Evolutionary conservation across 169 alveolate genomes (phyloP), one percentile per base, ranked within the genome.

Genomic region (Fabrea salina): DNA sequence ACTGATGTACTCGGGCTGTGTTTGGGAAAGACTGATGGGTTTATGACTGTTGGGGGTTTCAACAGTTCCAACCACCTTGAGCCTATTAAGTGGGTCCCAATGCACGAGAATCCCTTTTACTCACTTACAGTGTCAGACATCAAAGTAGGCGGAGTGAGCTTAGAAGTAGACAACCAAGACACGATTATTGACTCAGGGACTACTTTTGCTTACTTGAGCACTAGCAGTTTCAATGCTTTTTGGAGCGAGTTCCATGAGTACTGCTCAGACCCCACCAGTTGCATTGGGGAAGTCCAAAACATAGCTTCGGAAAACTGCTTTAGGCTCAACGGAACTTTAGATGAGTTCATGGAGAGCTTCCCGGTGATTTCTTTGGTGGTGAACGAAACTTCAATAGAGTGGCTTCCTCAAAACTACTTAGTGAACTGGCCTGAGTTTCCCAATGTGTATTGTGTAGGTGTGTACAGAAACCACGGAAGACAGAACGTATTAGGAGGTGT

Each of bases 151-250:
- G 81, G 70, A 30, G 25, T 41, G 27, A 50, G 76, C 30, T 7
- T 82, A 22, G 59, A 59, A 37, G 66, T 41, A n/a, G 75, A 70
- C 4, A 27, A 67, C 41, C 33, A 33, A n/a, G n/a, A 64, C 16
- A 40, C 83, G n/a, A 74, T 89, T 27, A 67, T 86, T 25, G 95
- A 89, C 79, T 83, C 91, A 11, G 95, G 95, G n/a, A 85, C 92
- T 16, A 88, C 91, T 22, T 82, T 88, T 74, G 47, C 85, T n/a
- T 88, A 88, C 44, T 57, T 81, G 8, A 85, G 88, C 5, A 39
- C 16, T 13, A 32, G 6, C 1, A 56, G 79, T 19, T 79, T 57
- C 59, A 49, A 51, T 19, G 7, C 5, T 39, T 11, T 82, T 53
- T 40, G 68, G 7, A 7, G 25, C 0, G 57, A 66, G 40, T 57